phyloP scores from a whole-genome alignment of 345 rosid genomes.

The Adansonia digitata region DNA sequence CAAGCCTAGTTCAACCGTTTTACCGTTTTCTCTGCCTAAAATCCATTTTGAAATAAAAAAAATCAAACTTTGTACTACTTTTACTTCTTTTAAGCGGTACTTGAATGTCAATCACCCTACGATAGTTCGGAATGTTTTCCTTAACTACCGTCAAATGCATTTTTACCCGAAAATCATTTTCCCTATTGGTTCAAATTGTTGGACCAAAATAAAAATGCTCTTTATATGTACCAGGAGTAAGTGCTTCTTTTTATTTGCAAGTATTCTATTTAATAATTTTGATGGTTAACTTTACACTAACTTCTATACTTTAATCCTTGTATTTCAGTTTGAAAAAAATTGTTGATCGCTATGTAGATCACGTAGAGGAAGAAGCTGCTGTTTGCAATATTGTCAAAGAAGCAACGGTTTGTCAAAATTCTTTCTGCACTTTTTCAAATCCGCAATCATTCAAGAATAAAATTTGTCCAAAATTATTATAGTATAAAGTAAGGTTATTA shows the following conservation, averaged over 20 bases:
- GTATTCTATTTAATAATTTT: not conserved
- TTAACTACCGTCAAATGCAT: too few relatives aligned
- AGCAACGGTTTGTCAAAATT: slow-evolving; percentile 16
- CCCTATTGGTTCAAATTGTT: too few relatives aligned
- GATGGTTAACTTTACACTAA: not conserved
- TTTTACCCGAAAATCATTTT: too few relatives aligned
- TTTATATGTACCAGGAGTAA: not conserved
- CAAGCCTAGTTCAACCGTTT: too few relatives aligned
- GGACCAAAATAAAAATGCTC: not conserved
- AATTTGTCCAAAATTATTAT: not conserved
- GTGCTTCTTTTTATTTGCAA: not conserved
- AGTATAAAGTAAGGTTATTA: not conserved
- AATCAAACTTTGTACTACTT: too few relatives aligned
- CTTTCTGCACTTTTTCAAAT: not conserved
- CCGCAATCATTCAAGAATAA: not conserved
- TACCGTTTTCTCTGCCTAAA: too few relatives aligned
- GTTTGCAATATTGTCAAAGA: slow-evolving; percentile 13
- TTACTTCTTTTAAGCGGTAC: too few relatives aligned
- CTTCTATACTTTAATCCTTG: not conserved
- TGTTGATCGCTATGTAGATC: slow-evolving; percentile 16
- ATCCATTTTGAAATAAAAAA: too few relatives aligned
- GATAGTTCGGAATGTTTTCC: too few relatives aligned
- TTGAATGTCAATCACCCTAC: too few relatives aligned
- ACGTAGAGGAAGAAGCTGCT: slow-evolving; percentile 14
- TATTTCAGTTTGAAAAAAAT: slow-evolving; percentile 15